Evolutionary conservation across 2,329 filamentous ascomycete genomes (phyloP).

Genomic region (Boeremia lycopersici): DNA sequence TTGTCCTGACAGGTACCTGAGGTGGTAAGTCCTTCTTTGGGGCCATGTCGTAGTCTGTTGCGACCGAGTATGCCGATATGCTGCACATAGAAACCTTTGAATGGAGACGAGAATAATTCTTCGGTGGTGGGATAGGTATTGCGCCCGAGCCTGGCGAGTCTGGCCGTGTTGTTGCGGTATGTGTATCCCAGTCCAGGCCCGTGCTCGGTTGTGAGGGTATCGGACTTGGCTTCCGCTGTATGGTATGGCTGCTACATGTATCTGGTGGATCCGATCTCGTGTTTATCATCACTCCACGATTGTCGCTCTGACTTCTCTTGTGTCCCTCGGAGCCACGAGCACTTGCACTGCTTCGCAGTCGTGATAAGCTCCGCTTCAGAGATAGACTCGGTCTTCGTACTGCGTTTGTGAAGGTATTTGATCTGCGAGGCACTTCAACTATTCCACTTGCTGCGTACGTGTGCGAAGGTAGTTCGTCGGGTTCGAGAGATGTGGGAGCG

Average conservation of each 20-base stretch:
- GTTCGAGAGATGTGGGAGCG: conserved; percentile 23
- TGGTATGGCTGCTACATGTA: neutral
- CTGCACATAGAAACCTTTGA: conserved; percentile 7
- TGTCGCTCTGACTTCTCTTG: conserved; percentile 11
- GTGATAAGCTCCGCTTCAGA: conserved; percentile 35
- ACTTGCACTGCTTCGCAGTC: conserved; percentile 18
- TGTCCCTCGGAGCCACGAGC: conserved; percentile 4
- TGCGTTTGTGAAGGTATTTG: conserved; percentile 33
- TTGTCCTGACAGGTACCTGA: conserved; percentile 19
- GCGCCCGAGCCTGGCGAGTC: neutral
- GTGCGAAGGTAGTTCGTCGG: conserved; percentile 37
- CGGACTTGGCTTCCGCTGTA: neutral
- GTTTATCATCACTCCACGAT: neutral
- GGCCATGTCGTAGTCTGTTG: neutral
- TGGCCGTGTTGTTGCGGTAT: neutral
- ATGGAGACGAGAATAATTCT: neutral
- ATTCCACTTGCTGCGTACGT: conserved; percentile 31
- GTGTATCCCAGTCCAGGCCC: neutral
- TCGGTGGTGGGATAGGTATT: conserved; percentile 18
- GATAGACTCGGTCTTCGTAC: conserved; percentile 35
- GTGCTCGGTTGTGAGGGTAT: neutral
- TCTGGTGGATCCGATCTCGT: neutral
- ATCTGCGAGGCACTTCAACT: conserved; percentile 34
- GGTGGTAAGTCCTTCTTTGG: neutral
- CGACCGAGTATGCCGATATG: neutral